phyloP scores from a whole-genome alignment of 2,329 filamentous ascomycete genomes.

The Ophioceras dolichostomum region DNA sequence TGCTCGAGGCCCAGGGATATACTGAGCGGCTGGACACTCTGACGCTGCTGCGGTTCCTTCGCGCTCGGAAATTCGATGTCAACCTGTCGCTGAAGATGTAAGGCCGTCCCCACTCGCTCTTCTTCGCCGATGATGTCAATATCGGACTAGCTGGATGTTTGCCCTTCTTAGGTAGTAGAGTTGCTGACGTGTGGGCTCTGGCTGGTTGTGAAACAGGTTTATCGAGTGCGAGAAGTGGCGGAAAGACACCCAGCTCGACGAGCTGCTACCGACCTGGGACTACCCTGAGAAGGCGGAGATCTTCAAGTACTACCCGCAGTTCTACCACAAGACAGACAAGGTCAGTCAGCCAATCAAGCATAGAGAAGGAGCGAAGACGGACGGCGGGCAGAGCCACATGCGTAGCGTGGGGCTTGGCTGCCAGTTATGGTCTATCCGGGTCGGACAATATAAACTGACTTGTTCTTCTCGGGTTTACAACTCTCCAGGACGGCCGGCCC shows the following conservation, averaged over 20 bases:
- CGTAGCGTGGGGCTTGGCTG: too few species aligned
- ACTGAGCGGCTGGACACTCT: constrained; percentile 81
- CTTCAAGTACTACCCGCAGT: constrained; percentile 91
- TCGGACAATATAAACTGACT: constrained; percentile 5
- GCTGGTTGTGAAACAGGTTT: too few species aligned
- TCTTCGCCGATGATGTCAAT: too few species aligned
- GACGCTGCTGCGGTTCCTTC: constrained; percentile 83
- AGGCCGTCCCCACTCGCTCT: constrained; percentile 26
- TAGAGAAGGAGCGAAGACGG: background rate
- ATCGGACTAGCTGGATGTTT: too few species aligned
- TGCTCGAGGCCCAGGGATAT: constrained; percentile 75
- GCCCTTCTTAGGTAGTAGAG: background rate
- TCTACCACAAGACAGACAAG: constrained; percentile 96
- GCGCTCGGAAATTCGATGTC: constrained; percentile 92
- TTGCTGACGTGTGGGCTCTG: background rate
- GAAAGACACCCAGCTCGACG: constrained; percentile 72
- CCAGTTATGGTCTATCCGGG: too few species aligned
- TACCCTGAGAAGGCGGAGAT: constrained; percentile 78
- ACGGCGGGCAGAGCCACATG: background rate
- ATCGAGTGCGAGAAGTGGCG: constrained; percentile 85
- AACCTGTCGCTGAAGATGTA: constrained; percentile 78
- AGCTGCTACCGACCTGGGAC: constrained; percentile 68
- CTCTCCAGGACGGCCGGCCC: constrained; percentile 72
- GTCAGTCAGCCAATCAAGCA: constrained; percentile 21
- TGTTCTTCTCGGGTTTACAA: too few species aligned